Evolutionary conservation across 1,139 yeast genomes (phyloP).

Genomic region (Pichia sp.): DNA sequence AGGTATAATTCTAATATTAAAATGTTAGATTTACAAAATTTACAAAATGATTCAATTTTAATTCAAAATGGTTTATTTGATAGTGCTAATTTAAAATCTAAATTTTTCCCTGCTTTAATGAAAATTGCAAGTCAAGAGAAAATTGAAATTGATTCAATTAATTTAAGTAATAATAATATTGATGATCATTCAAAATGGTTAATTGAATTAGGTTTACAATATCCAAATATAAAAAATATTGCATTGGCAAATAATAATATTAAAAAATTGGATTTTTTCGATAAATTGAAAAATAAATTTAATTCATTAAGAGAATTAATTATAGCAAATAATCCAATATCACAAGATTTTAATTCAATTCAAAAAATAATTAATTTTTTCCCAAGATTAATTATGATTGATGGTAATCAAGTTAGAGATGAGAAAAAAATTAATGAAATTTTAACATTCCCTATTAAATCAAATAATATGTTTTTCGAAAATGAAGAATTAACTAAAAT

Average conservation of each 20-base stretch:
- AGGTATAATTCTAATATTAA: slow-evolving; percentile 61
- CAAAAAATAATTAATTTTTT: slow-evolving; percentile 61
- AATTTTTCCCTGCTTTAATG: slow-evolving; percentile 88
- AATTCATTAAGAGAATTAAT: slow-evolving; percentile 67
- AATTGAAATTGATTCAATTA: slow-evolving; percentile 61
- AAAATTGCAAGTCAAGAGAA: slow-evolving; percentile 60
- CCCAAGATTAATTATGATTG: slow-evolving; percentile 72
- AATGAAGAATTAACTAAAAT: slow-evolving; percentile 63
- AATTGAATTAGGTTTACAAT: slow-evolving; percentile 62
- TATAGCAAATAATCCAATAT: slow-evolving; percentile 69
- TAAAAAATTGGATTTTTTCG: slow-evolving; percentile 50
- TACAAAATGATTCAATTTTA: slow-evolving; percentile 60
- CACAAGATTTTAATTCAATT: slow-evolving; percentile 28
- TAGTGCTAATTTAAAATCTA: slow-evolving; percentile 49
- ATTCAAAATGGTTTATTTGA: slow-evolving; percentile 59
- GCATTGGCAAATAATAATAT: slow-evolving; percentile 74
- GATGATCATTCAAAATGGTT: slow-evolving; percentile 53
- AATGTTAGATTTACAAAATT: slow-evolving; percentile 63
- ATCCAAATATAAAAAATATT: slow-evolving; percentile 68
- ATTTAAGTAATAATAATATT: slow-evolving; percentile 63
- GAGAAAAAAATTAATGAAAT: slow-evolving; percentile 50
- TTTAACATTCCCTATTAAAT: slow-evolving; percentile 45
- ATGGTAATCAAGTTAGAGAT: slow-evolving; percentile 72
- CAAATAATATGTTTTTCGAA: slow-evolving; percentile 66
- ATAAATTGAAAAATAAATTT: slow-evolving; percentile 73